These are phyloP conservation scores for Apiotrichum laibachii DNA, from an alignment of 1,284 basidiomycete genomes.

Conservation along the genomic window DNA sequence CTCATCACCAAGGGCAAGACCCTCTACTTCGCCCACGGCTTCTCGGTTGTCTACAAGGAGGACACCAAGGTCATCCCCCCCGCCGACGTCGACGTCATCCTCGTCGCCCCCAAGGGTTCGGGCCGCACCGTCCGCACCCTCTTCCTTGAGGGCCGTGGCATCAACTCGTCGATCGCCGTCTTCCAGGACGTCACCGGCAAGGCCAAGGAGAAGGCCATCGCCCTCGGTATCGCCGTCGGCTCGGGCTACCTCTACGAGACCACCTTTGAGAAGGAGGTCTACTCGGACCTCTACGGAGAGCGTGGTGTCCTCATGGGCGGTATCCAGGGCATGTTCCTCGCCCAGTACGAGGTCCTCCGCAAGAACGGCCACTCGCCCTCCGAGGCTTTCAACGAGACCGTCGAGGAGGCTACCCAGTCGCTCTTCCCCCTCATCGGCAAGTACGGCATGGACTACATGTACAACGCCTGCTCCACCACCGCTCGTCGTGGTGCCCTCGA, in stretches of 20 bases:
- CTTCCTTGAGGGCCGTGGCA: conserved; percentile 95
- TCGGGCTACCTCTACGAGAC: conserved; percentile 85
- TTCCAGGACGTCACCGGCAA: conserved; percentile 88
- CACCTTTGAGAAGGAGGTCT: conserved; percentile 99
- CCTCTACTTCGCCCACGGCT: conserved; percentile 99
- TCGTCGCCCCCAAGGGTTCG: conserved; percentile 98
- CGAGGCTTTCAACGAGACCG: conserved; percentile 98
- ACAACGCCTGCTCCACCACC: conserved; percentile 96
- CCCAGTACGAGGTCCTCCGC: conserved; percentile 96
- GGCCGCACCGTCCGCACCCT: conserved; percentile 98
- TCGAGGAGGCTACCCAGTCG: conserved; percentile 98
- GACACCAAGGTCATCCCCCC: conserved; percentile 94
- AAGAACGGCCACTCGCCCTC: conserved; percentile 97
- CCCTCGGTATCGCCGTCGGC: conserved; percentile 90
- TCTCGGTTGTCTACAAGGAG: conserved; percentile 98
- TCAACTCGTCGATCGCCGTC: conserved; percentile 55
- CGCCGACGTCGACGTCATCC: conserved; percentile 93
- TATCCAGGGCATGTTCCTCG: conserved; percentile 99
- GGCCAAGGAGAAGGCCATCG: conserved; percentile 95
- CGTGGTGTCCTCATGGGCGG: conserved; percentile 99
- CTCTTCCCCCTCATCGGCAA: conserved; percentile 95
- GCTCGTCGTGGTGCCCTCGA: conserved; percentile 97
- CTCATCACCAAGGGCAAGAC: conserved; percentile 99
- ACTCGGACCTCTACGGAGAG: conserved; percentile 99
- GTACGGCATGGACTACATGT: conserved; percentile 99